phyloP scores from a whole-genome alignment of 2,329 filamentous ascomycete genomes.

The Aureobasidium sp. region DNA sequence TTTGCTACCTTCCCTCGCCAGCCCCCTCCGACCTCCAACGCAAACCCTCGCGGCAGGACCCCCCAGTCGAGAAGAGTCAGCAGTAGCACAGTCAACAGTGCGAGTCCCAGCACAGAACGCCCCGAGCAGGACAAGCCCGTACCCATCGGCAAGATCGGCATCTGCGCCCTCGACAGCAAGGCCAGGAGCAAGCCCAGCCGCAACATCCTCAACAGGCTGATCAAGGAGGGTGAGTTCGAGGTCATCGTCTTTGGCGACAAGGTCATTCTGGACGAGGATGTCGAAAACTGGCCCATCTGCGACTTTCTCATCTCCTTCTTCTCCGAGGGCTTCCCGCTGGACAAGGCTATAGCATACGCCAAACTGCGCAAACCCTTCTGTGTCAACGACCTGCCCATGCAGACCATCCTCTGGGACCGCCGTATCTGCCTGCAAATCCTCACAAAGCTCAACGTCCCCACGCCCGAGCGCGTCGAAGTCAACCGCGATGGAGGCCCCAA shows the following conservation, averaged over 20 bases:
- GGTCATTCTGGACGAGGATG: conserved; percentile 91
- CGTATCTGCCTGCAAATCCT: conserved; percentile 80
- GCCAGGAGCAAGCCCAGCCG: conserved; percentile 93
- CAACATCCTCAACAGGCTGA: conserved; percentile 88
- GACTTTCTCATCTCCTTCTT: conserved; percentile 98
- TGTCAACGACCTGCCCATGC: conserved; percentile 96
- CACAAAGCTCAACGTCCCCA: conserved; percentile 82
- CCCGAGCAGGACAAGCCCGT: conserved; percentile 45
- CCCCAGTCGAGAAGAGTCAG: conserved; percentile 66
- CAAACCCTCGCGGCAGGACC: conserved; percentile 21
- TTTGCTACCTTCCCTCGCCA: conserved; percentile 2
- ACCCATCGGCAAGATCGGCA: conserved; percentile 63
- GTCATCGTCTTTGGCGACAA: conserved; percentile 98
- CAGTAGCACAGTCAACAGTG: conserved; percentile 71
- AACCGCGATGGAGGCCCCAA: conserved; percentile 84
- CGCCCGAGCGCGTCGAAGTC: conserved; percentile 79
- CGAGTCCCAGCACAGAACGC: conserved; percentile 67
- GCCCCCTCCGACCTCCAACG: not conserved
- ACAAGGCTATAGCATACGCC: conserved; percentile 94
- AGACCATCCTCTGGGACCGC: conserved; percentile 93
- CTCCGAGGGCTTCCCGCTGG: conserved; percentile 90
- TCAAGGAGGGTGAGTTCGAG: conserved; percentile 90
- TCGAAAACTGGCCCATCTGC: conserved; percentile 93
- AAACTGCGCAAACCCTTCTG: conserved; percentile 91
- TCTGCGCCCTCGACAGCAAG: conserved; percentile 92